Evolutionary conservation across 345 rosid species (phyloP).

Genomic region (Geranium rotundifolium): DNA sequence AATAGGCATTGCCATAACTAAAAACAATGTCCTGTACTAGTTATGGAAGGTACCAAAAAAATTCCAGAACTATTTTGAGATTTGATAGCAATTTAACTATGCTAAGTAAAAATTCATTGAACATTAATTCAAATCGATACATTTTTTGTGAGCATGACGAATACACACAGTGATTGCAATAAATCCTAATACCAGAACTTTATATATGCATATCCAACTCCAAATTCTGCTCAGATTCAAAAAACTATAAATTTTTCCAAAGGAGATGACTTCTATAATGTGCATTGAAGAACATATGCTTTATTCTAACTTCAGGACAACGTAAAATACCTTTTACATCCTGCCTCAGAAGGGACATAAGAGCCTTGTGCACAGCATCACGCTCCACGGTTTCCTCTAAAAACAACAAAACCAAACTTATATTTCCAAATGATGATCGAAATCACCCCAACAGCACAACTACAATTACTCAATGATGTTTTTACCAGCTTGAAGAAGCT

Average conservation of each 20-base stretch:
- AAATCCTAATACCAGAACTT: not conserved
- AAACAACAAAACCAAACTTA: conserved; percentile 1
- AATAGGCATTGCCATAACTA: not conserved
- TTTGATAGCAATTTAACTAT: not conserved
- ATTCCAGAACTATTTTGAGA: too few species aligned
- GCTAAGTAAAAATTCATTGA: not conserved
- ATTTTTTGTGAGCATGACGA: too few species aligned
- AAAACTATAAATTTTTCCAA: too few species aligned
- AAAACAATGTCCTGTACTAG: too few species aligned
- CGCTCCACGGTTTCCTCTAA: conserved; percentile 88
- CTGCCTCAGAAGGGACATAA: conserved; percentile 89
- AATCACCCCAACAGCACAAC: not conserved
- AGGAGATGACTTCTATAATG: too few species aligned
- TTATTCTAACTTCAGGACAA: not conserved
- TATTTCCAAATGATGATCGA: too few species aligned
- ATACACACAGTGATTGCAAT: not conserved
- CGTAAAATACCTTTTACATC: conserved; percentile 80
- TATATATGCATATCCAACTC: not conserved
- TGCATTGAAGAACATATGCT: not conserved
- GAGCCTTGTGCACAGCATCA: conserved; percentile 95
- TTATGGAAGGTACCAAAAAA: not conserved
- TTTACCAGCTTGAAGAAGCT: conserved; percentile 65
- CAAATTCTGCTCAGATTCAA: too few species aligned
- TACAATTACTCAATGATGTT: conserved; percentile 3
- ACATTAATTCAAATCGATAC: too few species aligned